Evolutionary conservation across 805 yeast genomes (phyloP), one percentile per base, ranked within the genome.

Genomic region (Candida ascalaphidarum): DNA sequence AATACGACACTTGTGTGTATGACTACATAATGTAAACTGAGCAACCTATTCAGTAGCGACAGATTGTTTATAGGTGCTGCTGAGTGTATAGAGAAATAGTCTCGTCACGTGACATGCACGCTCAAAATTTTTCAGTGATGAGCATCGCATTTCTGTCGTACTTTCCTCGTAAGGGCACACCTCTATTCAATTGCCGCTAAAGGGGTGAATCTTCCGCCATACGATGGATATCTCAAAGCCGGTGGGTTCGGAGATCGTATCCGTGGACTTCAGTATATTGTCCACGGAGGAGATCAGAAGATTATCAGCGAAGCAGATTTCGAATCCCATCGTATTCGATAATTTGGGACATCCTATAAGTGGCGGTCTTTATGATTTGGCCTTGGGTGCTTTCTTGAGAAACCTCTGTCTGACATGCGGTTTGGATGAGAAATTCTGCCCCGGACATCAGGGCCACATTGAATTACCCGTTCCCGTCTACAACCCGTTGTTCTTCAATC

Each of bases 151-250:
- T n/a, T n/a, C n/a, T n/a, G n/a, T n/a, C n/a, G n/a, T n/a, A n/a
- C n/a, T n/a, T n/a, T n/a, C n/a, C n/a, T n/a, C n/a, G n/a, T n/a
- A n/a, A n/a, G n/a, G n/a, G n/a, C n/a, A n/a, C n/a, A n/a, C n/a
- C n/a, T n/a, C n/a, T n/a, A n/a, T n/a, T n/a, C n/a, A n/a, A n/a
- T n/a, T n/a, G n/a, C n/a, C n/a, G n/a, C n/a, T n/a, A n/a, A n/a
- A n/a, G n/a, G n/a, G n/a, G n/a, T n/a, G n/a, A n/a, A n/a, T n/a
- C n/a, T n/a, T n/a, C n/a, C n/a, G n/a, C n/a, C n/a, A n/a, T n/a
- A n/a, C n/a, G n/a, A 92, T 92, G 99, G 96, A 92, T 71, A 85
- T 94, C 56, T 77, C 96, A 23, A 82, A 81, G 52, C 97, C 98
- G 27, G 89, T 86, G 28, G 98, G 98, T 37, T 81, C 97, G 23